These are phyloP conservation scores for Monosporascus sp. DNA, from an alignment of 2,329 filamentous ascomycete genomes.

Conservation along the genomic window DNA sequence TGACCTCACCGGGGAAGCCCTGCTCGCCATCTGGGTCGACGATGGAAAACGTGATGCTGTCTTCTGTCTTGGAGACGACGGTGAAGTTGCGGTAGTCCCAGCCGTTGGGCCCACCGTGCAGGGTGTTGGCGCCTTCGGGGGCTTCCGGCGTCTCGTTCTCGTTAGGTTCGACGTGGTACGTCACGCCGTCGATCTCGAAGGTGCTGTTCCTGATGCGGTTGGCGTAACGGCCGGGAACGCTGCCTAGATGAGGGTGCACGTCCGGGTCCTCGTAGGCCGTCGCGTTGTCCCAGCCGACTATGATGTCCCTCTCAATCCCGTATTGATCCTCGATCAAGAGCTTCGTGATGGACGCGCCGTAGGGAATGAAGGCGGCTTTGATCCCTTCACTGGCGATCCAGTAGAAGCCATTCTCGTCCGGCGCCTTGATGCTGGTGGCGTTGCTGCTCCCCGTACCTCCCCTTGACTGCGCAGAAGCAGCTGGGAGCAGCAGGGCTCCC, in stretches of 20 bases:
- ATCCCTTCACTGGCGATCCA: slow-evolving; percentile 64
- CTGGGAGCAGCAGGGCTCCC: slow-evolving; percentile 26
- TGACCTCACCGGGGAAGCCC: slow-evolving; percentile 74
- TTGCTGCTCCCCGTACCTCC: slow-evolving; percentile 14
- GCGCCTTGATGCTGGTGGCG: slow-evolving; percentile 23
- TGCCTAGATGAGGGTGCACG: slow-evolving; percentile 65
- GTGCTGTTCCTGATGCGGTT: slow-evolving; percentile 76
- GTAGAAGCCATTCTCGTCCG: slow-evolving; percentile 63
- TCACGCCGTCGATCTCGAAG: slow-evolving; percentile 60
- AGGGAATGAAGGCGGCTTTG: slow-evolving; percentile 64
- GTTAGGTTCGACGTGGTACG: slow-evolving; percentile 56
- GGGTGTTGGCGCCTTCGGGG: slow-evolving; percentile 54
- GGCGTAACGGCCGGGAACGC: slow-evolving; percentile 71
- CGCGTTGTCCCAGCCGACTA: slow-evolving; percentile 72
- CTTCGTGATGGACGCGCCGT: slow-evolving; percentile 68
- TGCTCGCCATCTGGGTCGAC: slow-evolving; percentile 67
- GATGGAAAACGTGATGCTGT: slow-evolving; percentile 70
- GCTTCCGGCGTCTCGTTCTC: slow-evolving; percentile 49
- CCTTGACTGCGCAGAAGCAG: slow-evolving; percentile 21
- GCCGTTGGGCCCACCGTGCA: slow-evolving; percentile 65
- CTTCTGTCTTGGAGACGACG: slow-evolving; percentile 59
- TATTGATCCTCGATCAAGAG: slow-evolving; percentile 64
- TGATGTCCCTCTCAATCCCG: slow-evolving; percentile 63
- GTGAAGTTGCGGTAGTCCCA: slow-evolving; percentile 79
- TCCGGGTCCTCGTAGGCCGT: slow-evolving; percentile 60